Base-by-base conservation (phyloP, 768 basidiomycete genomes). In the Mycena floridula region DNA sequence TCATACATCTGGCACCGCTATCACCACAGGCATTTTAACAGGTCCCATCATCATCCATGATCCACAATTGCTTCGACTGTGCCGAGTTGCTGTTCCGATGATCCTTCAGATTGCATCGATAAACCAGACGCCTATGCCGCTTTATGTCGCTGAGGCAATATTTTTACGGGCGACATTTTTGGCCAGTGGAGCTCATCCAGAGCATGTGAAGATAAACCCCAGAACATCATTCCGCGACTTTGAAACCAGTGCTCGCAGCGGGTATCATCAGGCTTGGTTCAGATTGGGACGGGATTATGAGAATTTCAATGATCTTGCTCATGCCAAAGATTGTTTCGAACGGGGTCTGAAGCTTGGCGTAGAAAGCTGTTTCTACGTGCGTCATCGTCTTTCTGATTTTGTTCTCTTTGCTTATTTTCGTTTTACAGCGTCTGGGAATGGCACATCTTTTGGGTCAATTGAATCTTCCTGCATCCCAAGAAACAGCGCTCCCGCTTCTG, bases 251-350 rank as follows among this genome's bases (percentile, higher is more conserved):
- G 94, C 92, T 0, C 71, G 87, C 21, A 78, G 73, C 0, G 93
- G 94, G 0, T 85, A 81, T 51, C 66, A 72, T 3, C 66, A 76
- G n/a, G 89, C 89, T 0, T 97, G 95, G 94, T 96, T 93, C 66
- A 75, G 84, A 22, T 74, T 97, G 1, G 95, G 90, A 0, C 69
- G 91, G 13, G 94, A 95, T 49, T 96, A 97, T 57, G 94, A 97
- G 65, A 81, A 79, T 37, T 91, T 88, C 49, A 81, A 81, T 20
- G 91, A 98, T 59, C 41, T 74, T 1, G 51, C 62, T 0, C 78
- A 84, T 35, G 93, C 94, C 1, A 79, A 68, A 49, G 89, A 90
- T 23, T 94, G 91, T 59, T 96, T 92, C 56, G 85, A 90, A 52
- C 76, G 86, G 6, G 94, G 94, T 2, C 75, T 81, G 37, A 80